Evolutionary conservation across 2,329 filamentous ascomycete genomes (phyloP).

Genomic region (Exophiala spinifera): DNA sequence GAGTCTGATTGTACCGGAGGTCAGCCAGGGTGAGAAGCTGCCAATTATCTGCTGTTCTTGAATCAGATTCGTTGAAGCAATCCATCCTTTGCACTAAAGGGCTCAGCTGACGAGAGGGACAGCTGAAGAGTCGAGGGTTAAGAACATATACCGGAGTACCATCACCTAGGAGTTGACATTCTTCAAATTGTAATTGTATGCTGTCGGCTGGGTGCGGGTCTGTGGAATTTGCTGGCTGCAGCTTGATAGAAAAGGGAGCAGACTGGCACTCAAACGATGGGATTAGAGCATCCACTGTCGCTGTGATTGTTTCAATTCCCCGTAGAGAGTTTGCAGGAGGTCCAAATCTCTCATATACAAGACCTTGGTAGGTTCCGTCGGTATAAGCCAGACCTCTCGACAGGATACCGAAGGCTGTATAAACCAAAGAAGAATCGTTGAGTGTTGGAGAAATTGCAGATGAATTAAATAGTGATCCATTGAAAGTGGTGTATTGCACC

Average conservation of each 20-base stretch:
- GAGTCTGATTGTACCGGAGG: slow-evolving; percentile 9
- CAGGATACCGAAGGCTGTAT: slow-evolving; percentile 20
- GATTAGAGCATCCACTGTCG: slow-evolving; percentile 13
- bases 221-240: slow-evolving; percentile 9
- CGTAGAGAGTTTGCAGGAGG: background rate
- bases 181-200: slow-evolving; percentile 4
- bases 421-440: slow-evolving; percentile 18
- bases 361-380: slow-evolving; percentile 1
- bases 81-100: slow-evolving; percentile 11
- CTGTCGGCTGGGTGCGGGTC: slow-evolving; percentile 8
- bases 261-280: slow-evolving; percentile 18
- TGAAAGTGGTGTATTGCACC: background rate
- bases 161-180: slow-evolving; percentile 6
- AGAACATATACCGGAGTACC: slow-evolving; percentile 9
- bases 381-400: slow-evolving; percentile 4
- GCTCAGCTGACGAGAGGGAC: slow-evolving; percentile 18
- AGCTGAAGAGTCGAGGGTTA: slow-evolving; percentile 9
- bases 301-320: background rate
- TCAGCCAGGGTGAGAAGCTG: slow-evolving; percentile 19
- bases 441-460: background rate
- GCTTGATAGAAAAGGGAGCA: slow-evolving; percentile 11
- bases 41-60: slow-evolving; percentile 1
- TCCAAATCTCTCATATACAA: slow-evolving; percentile 9
- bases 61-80: slow-evolving; percentile 2
- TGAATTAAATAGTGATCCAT: slow-evolving; percentile 13